Evolutionary conservation across 345 rosid genomes (phyloP).

Genomic region (Gossypium turneri): DNA sequence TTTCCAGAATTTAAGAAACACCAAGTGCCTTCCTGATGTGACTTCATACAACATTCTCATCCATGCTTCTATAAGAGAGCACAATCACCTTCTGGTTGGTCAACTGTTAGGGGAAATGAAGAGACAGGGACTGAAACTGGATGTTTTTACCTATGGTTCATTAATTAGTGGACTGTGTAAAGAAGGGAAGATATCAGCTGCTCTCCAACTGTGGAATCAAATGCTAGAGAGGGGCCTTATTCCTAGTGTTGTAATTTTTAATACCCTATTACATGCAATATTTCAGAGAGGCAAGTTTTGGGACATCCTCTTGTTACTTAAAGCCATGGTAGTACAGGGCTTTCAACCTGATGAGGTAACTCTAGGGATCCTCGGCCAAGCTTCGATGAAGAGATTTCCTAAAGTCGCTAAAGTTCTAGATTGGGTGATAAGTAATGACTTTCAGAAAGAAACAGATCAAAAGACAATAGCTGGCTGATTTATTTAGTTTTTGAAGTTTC

Average conservation of each 20-base stretch:
- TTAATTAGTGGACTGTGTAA: conserved; percentile 21
- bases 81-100: conserved; percentile 14
- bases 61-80: conserved; percentile 19
- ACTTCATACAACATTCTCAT: conserved; percentile 30
- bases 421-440: not conserved
- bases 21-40: conserved; percentile 14
- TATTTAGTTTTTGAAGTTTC: not conserved
- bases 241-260: conserved; percentile 28
- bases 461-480: not conserved
- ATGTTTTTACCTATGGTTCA: conserved; percentile 23
- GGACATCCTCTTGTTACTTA: conserved; percentile 20
- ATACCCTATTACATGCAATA: conserved; percentile 21
- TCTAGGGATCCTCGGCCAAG: conserved; percentile 15
- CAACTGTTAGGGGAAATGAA: conserved; percentile 24
- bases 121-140: conserved; percentile 19
- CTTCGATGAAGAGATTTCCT: conserved; percentile 25
- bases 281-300: conserved; percentile 19
- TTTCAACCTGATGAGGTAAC: conserved; percentile 23
- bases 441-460: conserved; percentile 1
- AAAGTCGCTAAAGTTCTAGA: conserved; percentile 20
- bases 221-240: conserved; percentile 22
- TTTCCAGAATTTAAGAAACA: conserved; percentile 12
- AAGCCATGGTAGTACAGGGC: conserved; percentile 21
- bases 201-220: conserved; percentile 21
- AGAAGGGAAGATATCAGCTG: conserved; percentile 24